Evolutionary conservation across 2,329 filamentous ascomycete genomes (phyloP).

Genomic region (Chaetothyriales sp.): DNA sequence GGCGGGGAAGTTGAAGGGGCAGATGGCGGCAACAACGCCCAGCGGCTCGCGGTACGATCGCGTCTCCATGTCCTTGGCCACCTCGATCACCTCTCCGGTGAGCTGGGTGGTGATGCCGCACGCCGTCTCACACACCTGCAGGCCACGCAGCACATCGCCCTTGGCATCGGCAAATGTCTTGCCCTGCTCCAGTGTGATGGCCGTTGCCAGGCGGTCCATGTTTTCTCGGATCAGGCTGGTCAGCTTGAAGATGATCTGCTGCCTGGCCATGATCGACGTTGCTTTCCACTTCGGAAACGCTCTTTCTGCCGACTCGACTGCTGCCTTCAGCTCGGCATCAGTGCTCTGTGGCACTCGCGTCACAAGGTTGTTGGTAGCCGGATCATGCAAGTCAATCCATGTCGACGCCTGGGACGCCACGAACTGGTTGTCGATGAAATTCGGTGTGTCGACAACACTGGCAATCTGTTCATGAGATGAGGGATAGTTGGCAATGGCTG

Average conservation of each 20-base stretch:
- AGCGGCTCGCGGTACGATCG: constrained; percentile 50
- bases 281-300: constrained; percentile 48
- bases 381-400: constrained; percentile 51
- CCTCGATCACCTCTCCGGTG: constrained; percentile 51
- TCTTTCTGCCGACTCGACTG: constrained; percentile 47
- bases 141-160: constrained; percentile 49
- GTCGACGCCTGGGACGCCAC: constrained; percentile 40
- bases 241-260: constrained; percentile 55
- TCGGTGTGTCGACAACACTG: constrained; percentile 42
- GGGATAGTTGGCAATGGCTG: constrained; percentile 38
- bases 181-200: constrained; percentile 52
- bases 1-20: constrained; percentile 55
- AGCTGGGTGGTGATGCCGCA: constrained; percentile 53
- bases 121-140: constrained; percentile 52
- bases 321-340: constrained; percentile 46
- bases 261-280: constrained; percentile 43
- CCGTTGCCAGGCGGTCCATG: constrained; percentile 50
- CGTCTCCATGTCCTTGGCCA: constrained; percentile 58
- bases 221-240: constrained; percentile 47
- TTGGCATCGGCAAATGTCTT: constrained; percentile 55
- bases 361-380: constrained; percentile 51
- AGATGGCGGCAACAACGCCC: constrained; percentile 50
- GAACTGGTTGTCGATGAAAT: constrained; percentile 52
- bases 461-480: constrained; percentile 41
- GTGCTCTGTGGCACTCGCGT: constrained; percentile 51